Conservation (phyloP, 2,329 filamentous ascomycete genomes). For the Grosmannia serpens region DNA sequence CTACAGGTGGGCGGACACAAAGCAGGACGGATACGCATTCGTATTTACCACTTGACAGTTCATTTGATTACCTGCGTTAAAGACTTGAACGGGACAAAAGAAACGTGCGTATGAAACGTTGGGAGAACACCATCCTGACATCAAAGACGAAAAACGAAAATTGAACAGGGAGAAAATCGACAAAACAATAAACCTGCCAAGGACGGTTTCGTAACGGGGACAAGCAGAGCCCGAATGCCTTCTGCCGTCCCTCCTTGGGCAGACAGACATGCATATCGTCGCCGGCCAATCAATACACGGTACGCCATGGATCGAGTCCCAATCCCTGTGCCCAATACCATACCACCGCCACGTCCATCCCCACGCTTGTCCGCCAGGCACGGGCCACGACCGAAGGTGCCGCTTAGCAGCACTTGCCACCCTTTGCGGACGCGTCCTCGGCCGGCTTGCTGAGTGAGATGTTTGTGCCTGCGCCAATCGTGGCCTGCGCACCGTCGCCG, state of each 20-base stretch:
- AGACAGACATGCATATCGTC: constrained; percentile 4
- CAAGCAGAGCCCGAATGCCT: not conserved
- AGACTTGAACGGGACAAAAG: not conserved
- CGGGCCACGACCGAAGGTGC: not conserved
- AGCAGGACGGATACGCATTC: too few relatives aligned
- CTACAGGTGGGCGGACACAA: too few relatives aligned
- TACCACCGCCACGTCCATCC: not conserved
- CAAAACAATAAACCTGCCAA: constrained; percentile 1
- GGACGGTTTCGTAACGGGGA: not conserved
- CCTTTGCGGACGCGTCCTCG: constrained; percentile 63
- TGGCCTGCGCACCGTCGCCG: constrained; percentile 69
- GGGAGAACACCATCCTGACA: not conserved
- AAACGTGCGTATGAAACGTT: not conserved
- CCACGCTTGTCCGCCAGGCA: not conserved
- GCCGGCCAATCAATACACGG: constrained; percentile 5
- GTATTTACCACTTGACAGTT: not conserved
- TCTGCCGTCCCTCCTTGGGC: not conserved
- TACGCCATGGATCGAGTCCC: constrained; percentile 7
- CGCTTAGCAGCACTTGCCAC: constrained; percentile 67
- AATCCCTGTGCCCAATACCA: constrained; percentile 8
- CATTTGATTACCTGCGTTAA: not conserved
- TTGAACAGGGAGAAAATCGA: not conserved
- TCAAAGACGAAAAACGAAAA: not conserved
- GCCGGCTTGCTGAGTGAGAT: constrained; percentile 81
- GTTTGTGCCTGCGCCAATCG: constrained; percentile 68